phyloP scores from a whole-genome alignment of 371 early-diverging fungal species.

The Apophysomyces ossiformis region DNA sequence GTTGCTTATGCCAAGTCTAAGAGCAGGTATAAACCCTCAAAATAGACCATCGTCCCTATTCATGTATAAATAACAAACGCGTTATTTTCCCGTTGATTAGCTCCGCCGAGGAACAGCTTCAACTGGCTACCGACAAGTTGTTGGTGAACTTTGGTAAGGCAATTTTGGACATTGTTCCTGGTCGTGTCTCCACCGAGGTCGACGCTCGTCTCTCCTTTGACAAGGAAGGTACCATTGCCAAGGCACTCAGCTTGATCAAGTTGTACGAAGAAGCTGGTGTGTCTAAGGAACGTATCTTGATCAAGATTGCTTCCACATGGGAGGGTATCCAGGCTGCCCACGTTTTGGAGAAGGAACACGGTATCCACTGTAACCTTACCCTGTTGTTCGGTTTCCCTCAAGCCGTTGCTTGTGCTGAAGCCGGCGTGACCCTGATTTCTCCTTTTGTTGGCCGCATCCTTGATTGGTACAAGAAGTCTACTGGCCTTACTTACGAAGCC shows the following conservation, averaged over 20 bases:
- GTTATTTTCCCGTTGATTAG: slow-evolving; percentile 32
- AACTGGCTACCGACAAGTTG: slow-evolving; percentile 92
- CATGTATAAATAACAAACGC: neutral
- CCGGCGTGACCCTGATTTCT: slow-evolving; percentile 95
- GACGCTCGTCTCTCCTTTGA: slow-evolving; percentile 97
- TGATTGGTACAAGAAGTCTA: slow-evolving; percentile 95
- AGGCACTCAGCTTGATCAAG: slow-evolving; percentile 89
- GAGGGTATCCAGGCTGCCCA: slow-evolving; percentile 98
- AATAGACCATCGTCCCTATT: neutral
- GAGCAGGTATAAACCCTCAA: slow-evolving; percentile 50
- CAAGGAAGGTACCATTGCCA: slow-evolving; percentile 88
- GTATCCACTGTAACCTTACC: slow-evolving; percentile 98
- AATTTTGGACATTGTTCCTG: slow-evolving; percentile 97
- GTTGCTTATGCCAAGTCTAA: slow-evolving; percentile 84
- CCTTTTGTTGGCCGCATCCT: slow-evolving; percentile 99
- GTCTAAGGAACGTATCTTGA: slow-evolving; percentile 87
- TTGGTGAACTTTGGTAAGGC: slow-evolving; percentile 96
- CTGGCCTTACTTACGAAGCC: slow-evolving; percentile 77
- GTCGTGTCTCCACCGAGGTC: slow-evolving; percentile 98
- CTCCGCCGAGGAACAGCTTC: slow-evolving; percentile 73
- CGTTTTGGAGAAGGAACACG: slow-evolving; percentile 85
- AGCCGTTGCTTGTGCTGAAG: slow-evolving; percentile 98
- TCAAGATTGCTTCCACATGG: slow-evolving; percentile 99
- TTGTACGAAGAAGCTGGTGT: slow-evolving; percentile 91
- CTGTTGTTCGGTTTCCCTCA: slow-evolving; percentile 92